A percentile compares a stretch with the other conserved stretches of the same genome.
phyloP scores from a whole-genome alignment of 805 yeast species.

The Wickerhamiella azyma region DNA sequence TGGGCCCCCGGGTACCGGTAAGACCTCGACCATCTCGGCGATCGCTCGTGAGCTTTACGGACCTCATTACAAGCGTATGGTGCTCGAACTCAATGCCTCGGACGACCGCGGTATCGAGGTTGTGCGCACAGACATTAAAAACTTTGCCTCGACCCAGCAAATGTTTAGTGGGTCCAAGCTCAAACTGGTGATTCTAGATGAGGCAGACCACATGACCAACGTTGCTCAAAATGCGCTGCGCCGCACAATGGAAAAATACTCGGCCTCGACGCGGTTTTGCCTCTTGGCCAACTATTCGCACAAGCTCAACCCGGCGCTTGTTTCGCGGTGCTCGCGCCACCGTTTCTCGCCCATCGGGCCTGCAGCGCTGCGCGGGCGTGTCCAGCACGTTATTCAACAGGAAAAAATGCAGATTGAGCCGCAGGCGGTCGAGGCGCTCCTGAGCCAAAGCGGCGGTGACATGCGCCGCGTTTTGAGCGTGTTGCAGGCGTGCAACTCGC shows the following conservation, averaged over 20 bases:
- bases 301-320: conserved; percentile 84
- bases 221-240: conserved; percentile 94
- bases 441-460: conserved; percentile 61
- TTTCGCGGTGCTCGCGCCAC: conserved; percentile 91
- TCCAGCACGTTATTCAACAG: conserved; percentile 50
- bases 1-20: conserved; percentile 94
- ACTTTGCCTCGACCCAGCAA: conserved; percentile 90
- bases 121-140: conserved; percentile 91
- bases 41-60: conserved; percentile 83
- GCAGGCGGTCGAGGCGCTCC: conserved; percentile 50
- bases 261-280: conserved; percentile 90
- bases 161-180: conserved; percentile 67
- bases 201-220: conserved; percentile 94
- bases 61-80: conserved; percentile 69
- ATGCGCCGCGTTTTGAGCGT: conserved; percentile 93
- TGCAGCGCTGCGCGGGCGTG: conserved; percentile 53
- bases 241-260: conserved; percentile 85
- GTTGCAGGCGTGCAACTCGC: conserved; percentile 83
- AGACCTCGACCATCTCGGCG: conserved; percentile 81
- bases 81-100: conserved; percentile 86
- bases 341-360: conserved; percentile 71
- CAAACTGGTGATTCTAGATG: conserved; percentile 84
- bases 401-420: conserved; percentile 49
- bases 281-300: conserved; percentile 92
- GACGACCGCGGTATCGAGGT: conserved; percentile 98